These are phyloP conservation scores for Geotrichum bryndzae DNA, from an alignment of 1,139 yeast genomes.

Conservation along the genomic window DNA sequence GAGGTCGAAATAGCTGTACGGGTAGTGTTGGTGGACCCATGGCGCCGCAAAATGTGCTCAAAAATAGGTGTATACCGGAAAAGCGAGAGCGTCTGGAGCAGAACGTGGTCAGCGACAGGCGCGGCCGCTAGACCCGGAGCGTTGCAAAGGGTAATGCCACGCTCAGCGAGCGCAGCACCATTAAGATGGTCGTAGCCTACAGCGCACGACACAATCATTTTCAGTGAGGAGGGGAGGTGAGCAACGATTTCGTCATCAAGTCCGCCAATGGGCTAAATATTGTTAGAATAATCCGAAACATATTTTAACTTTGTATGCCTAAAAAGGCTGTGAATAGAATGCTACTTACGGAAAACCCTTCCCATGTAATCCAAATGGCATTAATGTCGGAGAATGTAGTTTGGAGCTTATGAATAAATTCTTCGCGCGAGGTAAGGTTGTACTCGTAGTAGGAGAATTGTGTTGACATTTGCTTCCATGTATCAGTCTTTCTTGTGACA, in stretches of 20 bases:
- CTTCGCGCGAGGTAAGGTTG: constrained; percentile 19
- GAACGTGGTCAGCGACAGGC: constrained; percentile 75
- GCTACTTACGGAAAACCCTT: constrained; percentile 21
- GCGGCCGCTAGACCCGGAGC: constrained; percentile 48
- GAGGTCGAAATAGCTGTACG: constrained; percentile 30
- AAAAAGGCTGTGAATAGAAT: neutral
- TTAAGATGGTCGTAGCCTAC: constrained; percentile 68
- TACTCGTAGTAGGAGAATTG: constrained; percentile 12
- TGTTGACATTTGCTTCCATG: constrained; percentile 7
- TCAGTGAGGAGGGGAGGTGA: constrained; percentile 47
- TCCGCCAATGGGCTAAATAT: constrained; percentile 24
- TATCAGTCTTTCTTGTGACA: constrained; percentile 11
- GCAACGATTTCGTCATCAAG: constrained; percentile 41
- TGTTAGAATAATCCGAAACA: neutral
- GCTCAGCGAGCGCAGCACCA: constrained; percentile 38
- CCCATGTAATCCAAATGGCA: constrained; percentile 25
- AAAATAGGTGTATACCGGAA: constrained; percentile 56
- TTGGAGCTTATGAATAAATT: constrained; percentile 21
- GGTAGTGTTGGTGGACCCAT: constrained; percentile 41
- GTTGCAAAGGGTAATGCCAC: constrained; percentile 55
- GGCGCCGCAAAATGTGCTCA: constrained; percentile 40
- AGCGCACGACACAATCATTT: constrained; percentile 57
- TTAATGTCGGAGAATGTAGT: constrained; percentile 20
- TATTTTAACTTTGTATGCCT: neutral
- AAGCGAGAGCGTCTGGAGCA: constrained; percentile 52